phyloP scores from a whole-genome alignment of 2,329 filamentous ascomycete species.

The Sphaerulina vaccinii region DNA sequence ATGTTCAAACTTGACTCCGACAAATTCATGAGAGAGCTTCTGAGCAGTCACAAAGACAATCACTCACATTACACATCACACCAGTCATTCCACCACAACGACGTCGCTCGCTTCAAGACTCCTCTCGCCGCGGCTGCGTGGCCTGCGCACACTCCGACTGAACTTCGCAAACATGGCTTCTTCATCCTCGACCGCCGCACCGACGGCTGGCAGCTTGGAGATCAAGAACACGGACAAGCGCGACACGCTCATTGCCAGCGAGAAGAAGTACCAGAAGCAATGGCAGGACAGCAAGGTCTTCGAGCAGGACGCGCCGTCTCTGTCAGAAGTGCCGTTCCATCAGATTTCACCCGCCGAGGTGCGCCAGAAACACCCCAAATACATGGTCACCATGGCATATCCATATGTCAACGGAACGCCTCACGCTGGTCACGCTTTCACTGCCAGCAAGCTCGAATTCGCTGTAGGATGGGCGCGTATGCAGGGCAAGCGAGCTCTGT shows the following conservation, averaged over 20 bases:
- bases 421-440: constrained; percentile 91
- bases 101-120: constrained; percentile 30
- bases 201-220: constrained; percentile 62
- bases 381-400: constrained; percentile 77
- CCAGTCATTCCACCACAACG: constrained; percentile 17
- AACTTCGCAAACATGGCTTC: constrained; percentile 46
- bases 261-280: constrained; percentile 88
- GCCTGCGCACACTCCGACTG: constrained; percentile 26
- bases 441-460: constrained; percentile 90
- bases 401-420: constrained; percentile 80
- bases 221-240: constrained; percentile 81
- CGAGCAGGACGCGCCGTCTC: constrained; percentile 79
- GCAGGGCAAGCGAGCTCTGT: constrained; percentile 83
- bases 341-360: constrained; percentile 72
- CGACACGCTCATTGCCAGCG: constrained; percentile 74
- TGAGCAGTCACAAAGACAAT: neutral
- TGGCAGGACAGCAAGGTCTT: constrained; percentile 79
- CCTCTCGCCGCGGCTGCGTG: constrained; percentile 34
- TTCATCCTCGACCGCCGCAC: constrained; percentile 51
- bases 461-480: constrained; percentile 81
- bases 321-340: constrained; percentile 71
- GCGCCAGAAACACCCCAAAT: constrained; percentile 81
- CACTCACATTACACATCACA: neutral
- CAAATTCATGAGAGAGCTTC: neutral
- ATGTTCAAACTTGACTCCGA: neutral